Evolutionary conservation across 164 flowering plant genomes (phyloP).

Genomic region (Vitis vinifera): ASM3070453v1 NC_081811.1:4032501-4033000

Average conservation of each 20-base stretch:
- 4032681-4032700: background rate
- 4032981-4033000: too few relatives aligned
- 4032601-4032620: background rate
- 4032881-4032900: too few relatives aligned
- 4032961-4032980: too few relatives aligned
- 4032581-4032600: background rate
- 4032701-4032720: slow-evolving; percentile 11
- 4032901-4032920: too few relatives aligned
- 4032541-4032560: slow-evolving; percentile 3
- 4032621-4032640: background rate
- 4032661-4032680: slow-evolving; percentile 18
- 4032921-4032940: too few relatives aligned
- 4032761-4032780: slow-evolving; percentile 16
- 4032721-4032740: slow-evolving; percentile 1
- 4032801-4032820: slow-evolving; percentile 12
- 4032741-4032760: slow-evolving; percentile 4
- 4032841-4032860: background rate
- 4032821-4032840: slow-evolving; percentile 1
- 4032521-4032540: background rate
- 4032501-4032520: background rate
- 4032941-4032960: too few relatives aligned
- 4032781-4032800: slow-evolving; percentile 11
- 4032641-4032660: background rate
- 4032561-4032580: background rate
- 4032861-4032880: too few relatives aligned